Conservation (phyloP, 305 asterid genomes). For the Fraxinus platypoda region DNA sequence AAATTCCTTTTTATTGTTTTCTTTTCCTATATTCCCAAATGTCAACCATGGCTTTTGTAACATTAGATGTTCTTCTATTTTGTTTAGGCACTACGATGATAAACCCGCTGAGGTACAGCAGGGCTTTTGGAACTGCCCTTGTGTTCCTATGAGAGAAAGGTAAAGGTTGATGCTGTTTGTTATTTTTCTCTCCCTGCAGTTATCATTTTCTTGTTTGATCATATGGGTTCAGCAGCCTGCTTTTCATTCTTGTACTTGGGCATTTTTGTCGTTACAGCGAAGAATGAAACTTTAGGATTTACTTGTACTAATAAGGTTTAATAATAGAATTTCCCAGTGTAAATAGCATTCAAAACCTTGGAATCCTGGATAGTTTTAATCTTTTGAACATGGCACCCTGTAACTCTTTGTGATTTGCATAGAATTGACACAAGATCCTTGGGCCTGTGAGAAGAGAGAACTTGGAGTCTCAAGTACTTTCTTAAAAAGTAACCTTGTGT, state of each 20-base stretch:
- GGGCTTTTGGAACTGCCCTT: constrained; percentile 97
- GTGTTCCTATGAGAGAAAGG: constrained; percentile 86
- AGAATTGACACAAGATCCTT: neutral
- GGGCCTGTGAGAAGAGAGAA: neutral
- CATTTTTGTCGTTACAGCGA: neutral
- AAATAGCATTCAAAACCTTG: neutral
- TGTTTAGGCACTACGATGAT: constrained; percentile 69
- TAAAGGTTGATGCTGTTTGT: constrained; percentile 3
- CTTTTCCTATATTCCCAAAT: neutral
- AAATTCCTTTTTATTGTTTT: neutral
- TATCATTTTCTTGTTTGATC: neutral
- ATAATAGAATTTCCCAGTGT: neutral
- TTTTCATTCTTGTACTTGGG: neutral
- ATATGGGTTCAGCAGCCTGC: neutral
- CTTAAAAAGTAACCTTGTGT: neutral
- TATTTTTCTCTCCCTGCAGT: neutral
- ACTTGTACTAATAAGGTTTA: neutral
- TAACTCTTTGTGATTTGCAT: neutral
- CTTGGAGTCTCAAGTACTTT: neutral
- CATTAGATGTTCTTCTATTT: neutral
- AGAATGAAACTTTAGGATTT: neutral
- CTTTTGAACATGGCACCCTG: neutral
- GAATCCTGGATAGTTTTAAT: neutral
- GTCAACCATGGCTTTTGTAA: neutral
- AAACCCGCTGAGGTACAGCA: constrained; percentile 76